Evolutionary conservation across 148 eudicot genomes (phyloP).

Genomic region (Rhododendron simsii): DNA sequence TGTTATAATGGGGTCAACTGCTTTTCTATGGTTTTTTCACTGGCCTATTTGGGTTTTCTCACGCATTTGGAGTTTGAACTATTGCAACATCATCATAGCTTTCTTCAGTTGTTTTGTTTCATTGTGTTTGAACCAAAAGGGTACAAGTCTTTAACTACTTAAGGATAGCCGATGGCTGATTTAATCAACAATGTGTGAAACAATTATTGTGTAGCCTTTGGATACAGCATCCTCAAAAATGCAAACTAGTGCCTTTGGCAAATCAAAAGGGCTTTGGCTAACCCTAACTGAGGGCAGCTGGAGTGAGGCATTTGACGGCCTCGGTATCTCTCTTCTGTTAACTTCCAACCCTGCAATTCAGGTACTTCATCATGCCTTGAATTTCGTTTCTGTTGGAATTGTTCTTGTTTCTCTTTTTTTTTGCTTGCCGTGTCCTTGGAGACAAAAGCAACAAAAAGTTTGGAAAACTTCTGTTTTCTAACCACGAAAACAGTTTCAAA

Average conservation of each 20-base stretch:
- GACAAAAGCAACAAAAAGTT: background rate
- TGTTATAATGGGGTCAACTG: background rate
- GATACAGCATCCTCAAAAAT: constrained; percentile 52
- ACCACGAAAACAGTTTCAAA: background rate
- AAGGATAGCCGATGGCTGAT: background rate
- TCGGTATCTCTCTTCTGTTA: constrained; percentile 43
- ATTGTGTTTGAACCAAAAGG: background rate
- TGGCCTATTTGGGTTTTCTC: background rate
- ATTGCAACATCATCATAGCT: background rate
- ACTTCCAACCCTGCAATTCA: constrained; percentile 53
- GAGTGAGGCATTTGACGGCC: constrained; percentile 49
- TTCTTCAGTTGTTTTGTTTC: background rate
- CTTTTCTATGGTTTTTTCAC: background rate
- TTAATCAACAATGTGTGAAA: background rate
- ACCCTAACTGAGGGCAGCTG: constrained; percentile 44
- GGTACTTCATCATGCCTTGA: constrained; percentile 18
- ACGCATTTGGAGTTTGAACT: background rate
- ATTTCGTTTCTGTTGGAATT: background rate
- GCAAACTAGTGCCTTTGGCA: constrained; percentile 52
- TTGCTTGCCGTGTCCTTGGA: background rate
- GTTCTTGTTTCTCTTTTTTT: background rate
- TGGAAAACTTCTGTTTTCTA: background rate
- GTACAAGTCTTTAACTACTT: background rate
- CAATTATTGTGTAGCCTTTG: constrained; percentile 32
- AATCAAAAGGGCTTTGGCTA: constrained; percentile 40